Evolutionary conservation across 1,284 basidiomycete species (phyloP), one percentile per base, ranked within the genome.

Genomic region (Marasmius oreades): DNA sequence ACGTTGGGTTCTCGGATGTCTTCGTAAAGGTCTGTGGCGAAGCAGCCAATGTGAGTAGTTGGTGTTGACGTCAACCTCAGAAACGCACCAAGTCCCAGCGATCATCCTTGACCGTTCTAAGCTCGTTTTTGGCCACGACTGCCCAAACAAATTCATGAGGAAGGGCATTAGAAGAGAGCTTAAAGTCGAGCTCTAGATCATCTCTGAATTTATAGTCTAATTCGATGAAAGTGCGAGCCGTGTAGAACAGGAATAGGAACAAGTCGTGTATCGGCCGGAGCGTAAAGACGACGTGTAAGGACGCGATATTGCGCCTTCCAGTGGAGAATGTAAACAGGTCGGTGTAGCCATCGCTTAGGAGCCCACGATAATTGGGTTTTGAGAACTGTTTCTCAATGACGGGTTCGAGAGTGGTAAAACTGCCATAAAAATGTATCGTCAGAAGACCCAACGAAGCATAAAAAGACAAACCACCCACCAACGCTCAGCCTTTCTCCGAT

Each of bases 281-380:
- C 51, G 82, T 78, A 70, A 95, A 80, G 60, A 90, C 80, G 36
- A 88, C 85, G 77, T 95, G 93, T 56, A 94, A 77, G 34, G 85
- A 88, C 39, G 83, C 73, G 55, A 93, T 70, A 61, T 84, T 86
- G 58, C 89, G 85, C 57, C 93, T 79, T 57, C 93, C 93, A 1
- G 92, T 93, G 31, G 92, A 92, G 73, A 89, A 96, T 63, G 80
- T 78, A 73, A 93, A 91, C 69, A 86, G 90, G 73, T 92, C 87
- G 5, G 85, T 80, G 62, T 86, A 78, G 16, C 92, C 91, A 65
- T 93, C 91, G 47, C 73, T 63, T 43, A 78, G 76, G 55, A 84
- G 69, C n/a, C 79, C 70, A n/a, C 74, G 75, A 26, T 73, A 70
- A 55, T 78, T 58, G 60, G 90, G 86, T 47, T 74, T 79, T 23